A percentile compares a stretch with the other conserved stretches of the same genome.
These are phyloP conservation scores for Eucalyptus coolabah DNA, from an alignment of 345 rosid genomes.

Conservation along the genomic window DNA sequence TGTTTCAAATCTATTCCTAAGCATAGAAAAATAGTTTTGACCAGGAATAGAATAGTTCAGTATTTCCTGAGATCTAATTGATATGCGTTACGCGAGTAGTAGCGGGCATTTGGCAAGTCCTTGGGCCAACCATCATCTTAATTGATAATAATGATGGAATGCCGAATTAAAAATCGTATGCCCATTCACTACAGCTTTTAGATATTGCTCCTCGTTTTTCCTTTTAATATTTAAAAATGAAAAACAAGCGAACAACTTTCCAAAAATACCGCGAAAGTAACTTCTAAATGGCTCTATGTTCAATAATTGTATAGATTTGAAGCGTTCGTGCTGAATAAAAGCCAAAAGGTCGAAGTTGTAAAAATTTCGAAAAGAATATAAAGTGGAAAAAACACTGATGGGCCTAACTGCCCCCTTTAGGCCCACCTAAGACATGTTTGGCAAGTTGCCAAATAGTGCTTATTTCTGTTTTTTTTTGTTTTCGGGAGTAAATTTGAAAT, in stretches of 20 bases:
- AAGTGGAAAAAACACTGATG: background rate
- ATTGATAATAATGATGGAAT: background rate
- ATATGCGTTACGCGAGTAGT: rapidly evolving
- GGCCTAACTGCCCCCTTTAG: background rate
- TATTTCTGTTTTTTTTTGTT: rapidly evolving
- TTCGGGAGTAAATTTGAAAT: rapidly evolving
- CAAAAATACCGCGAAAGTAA: too few relatives aligned
- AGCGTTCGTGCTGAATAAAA: too few relatives aligned
- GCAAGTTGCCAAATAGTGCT: rapidly evolving
- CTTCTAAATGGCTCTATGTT: too few relatives aligned
- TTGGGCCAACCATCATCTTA: background rate
- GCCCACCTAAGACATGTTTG: rapidly evolving
- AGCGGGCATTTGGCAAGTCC: background rate
- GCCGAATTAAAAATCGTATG: background rate
- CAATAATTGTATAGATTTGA: background rate
- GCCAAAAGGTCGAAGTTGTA: background rate
- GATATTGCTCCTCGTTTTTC: background rate
- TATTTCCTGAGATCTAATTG: background rate
- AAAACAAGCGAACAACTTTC: too few relatives aligned
- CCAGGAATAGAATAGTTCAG: background rate
- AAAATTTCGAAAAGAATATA: background rate
- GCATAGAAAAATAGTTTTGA: rapidly evolving
- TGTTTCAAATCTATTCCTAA: rapidly evolving
- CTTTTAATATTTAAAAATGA: too few relatives aligned
- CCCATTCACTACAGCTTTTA: background rate